phyloP scores from a whole-genome alignment of 208 protist species.

The Giardia muris region DNA sequence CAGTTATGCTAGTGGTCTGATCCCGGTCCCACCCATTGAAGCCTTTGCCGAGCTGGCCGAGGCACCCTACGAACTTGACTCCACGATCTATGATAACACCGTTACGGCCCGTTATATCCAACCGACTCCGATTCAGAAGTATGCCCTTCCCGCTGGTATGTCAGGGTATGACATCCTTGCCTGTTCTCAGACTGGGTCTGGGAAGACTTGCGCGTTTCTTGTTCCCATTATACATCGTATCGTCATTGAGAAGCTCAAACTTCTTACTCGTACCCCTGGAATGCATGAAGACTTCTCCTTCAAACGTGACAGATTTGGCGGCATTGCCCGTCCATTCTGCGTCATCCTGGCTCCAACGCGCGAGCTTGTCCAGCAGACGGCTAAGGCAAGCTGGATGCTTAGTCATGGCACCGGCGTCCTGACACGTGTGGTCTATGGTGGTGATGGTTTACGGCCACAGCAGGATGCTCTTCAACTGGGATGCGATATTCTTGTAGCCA shows the following conservation, averaged over 20 bases:
- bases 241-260: background rate
- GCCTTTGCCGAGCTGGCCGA: background rate
- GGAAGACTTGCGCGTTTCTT: constrained; percentile 35
- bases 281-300: background rate
- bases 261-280: background rate
- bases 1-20: background rate
- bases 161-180: constrained; percentile 34
- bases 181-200: constrained; percentile 36
- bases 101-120: background rate
- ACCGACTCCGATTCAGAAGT: constrained; percentile 38
- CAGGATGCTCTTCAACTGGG: constrained; percentile 42
- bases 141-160: constrained; percentile 32
- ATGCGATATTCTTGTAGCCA: constrained; percentile 56
- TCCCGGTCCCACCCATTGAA: background rate
- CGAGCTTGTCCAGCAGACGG: constrained; percentile 88
- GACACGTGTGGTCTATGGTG: constrained; percentile 57
- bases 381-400: constrained; percentile 73
- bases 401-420: constrained; percentile 60
- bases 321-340: constrained; percentile 36
- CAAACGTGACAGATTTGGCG: background rate
- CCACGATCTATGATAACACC: background rate
- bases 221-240: constrained; percentile 19
- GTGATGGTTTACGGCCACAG: constrained; percentile 53
- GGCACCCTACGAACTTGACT: background rate
- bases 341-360: constrained; percentile 87